These are phyloP conservation scores for Triticum urartu DNA, from an alignment of 176 grass and related monocot species.

Conservation along the genomic window DNA sequence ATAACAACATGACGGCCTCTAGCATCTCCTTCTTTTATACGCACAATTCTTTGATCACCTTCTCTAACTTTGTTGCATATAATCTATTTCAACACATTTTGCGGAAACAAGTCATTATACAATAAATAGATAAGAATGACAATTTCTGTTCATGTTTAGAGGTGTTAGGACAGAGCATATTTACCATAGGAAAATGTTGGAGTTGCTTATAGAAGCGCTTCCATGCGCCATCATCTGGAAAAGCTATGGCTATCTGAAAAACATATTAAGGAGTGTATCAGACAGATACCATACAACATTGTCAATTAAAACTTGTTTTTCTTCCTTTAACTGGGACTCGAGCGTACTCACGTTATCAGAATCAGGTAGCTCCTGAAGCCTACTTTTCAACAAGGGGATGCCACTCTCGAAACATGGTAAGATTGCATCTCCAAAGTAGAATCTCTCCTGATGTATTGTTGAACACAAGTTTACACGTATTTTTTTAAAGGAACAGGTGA, in stretches of 20 bases:
- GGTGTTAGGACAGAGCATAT: slow-evolving; percentile 13
- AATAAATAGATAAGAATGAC: not conserved
- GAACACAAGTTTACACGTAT: slow-evolving; percentile 15
- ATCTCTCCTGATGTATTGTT: slow-evolving; percentile 66
- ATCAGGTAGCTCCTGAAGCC: slow-evolving; percentile 78
- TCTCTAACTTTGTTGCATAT: slow-evolving; percentile 96
- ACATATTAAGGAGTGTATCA: slow-evolving; percentile 24
- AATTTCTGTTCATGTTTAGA: not conserved
- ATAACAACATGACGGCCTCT: slow-evolving; percentile 81
- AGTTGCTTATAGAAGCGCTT: slow-evolving; percentile 97
- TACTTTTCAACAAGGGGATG: slow-evolving; percentile 71
- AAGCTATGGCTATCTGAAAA: slow-evolving; percentile 91
- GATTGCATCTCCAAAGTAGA: slow-evolving; percentile 93
- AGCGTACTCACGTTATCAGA: slow-evolving; percentile 70
- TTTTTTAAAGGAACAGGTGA: not conserved
- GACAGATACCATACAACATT: not conserved
- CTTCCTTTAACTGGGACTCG: not conserved
- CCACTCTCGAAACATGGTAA: slow-evolving; percentile 98
- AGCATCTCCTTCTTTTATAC: slow-evolving; percentile 93
- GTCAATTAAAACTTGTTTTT: not conserved
- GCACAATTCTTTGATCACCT: slow-evolving; percentile 86
- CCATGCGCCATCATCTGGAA: slow-evolving; percentile 95
- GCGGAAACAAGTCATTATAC: slow-evolving; percentile 17
- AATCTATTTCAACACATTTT: slow-evolving; percentile 43
- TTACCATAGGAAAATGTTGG: slow-evolving; percentile 97